A percentile compares a stretch with the other conserved stretches of the same genome.
Conservation (phyloP, 148 eudicot genomes). For the Chenopodium formosanum region DNA sequence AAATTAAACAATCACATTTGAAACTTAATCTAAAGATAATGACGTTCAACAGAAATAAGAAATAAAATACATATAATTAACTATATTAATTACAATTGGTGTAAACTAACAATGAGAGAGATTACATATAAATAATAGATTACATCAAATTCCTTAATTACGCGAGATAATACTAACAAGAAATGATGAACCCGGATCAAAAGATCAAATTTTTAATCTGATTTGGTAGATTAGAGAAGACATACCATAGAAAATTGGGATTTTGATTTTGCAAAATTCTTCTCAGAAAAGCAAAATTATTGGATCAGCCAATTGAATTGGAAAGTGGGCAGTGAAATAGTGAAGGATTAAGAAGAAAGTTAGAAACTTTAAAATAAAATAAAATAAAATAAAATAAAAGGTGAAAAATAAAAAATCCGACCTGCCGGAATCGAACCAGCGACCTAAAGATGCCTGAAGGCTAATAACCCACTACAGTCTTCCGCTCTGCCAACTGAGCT, state of each 20-base stretch:
- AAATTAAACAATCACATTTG: no score
- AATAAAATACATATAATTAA: background rate
- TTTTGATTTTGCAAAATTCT: slow-evolving; percentile 2
- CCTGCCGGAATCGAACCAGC: slow-evolving; percentile 79
- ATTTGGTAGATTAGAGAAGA: background rate
- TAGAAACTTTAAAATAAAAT: no score
- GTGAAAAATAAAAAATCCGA: slow-evolving; percentile 30
- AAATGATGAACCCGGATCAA: background rate
- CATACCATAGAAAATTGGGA: slow-evolving; percentile 15
- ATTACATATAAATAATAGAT: background rate
- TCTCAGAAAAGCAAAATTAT: background rate
- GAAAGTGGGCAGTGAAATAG: background rate
- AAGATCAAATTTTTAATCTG: background rate
- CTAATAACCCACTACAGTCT: slow-evolving; percentile 29
- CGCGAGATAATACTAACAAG: background rate
- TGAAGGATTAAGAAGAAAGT: no score
- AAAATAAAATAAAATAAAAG: no score
- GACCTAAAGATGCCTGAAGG: slow-evolving; percentile 46
- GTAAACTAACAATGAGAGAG: background rate
- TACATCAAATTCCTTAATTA: background rate
- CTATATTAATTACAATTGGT: background rate
- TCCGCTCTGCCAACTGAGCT: slow-evolving; percentile 44
- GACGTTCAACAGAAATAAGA: background rate
- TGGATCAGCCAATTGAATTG: background rate
- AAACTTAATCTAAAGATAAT: background rate